A percentile compares a stretch with the other conserved stretches of the same genome.
phyloP scores from a whole-genome alignment of 495 filamentous ascomycete genomes.

The Hypoxylon lenormandii region DNA sequence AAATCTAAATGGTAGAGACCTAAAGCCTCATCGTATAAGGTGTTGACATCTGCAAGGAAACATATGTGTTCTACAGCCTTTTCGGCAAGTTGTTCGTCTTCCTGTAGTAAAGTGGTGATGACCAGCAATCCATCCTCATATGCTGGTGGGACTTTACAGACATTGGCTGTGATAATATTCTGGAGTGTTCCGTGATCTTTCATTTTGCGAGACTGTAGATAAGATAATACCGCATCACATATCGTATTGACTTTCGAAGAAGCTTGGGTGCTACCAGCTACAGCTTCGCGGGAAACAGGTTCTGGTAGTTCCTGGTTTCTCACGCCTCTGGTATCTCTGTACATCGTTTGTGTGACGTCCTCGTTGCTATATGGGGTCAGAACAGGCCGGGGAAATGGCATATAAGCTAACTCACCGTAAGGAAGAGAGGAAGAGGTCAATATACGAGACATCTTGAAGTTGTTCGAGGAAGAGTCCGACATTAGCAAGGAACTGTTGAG shows the following conservation, averaged over 20 bases:
- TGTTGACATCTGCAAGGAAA: slow-evolving; percentile 92
- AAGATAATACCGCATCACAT: slow-evolving; percentile 83
- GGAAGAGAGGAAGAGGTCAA: slow-evolving; percentile 92
- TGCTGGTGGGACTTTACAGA: slow-evolving; percentile 91
- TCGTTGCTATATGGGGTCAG: slow-evolving; percentile 73
- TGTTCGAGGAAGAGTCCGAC: slow-evolving; percentile 85
- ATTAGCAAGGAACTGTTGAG: slow-evolving; percentile 81
- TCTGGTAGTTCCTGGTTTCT: slow-evolving; percentile 44
- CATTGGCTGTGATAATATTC: slow-evolving; percentile 92
- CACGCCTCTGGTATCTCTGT: slow-evolving; percentile 77
- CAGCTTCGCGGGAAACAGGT: slow-evolving; percentile 9
- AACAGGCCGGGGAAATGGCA: neutral
- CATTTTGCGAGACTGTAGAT: slow-evolving; percentile 70
- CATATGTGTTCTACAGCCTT: slow-evolving; percentile 94
- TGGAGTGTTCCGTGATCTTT: slow-evolving; percentile 73
- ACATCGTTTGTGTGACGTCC: slow-evolving; percentile 93
- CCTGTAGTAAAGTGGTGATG: slow-evolving; percentile 76
- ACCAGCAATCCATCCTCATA: slow-evolving; percentile 85
- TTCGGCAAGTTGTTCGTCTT: slow-evolving; percentile 76
- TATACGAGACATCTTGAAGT: slow-evolving; percentile 82
- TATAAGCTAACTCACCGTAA: slow-evolving; percentile 71
- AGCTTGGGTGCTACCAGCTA: slow-evolving; percentile 27
- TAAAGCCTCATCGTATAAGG: slow-evolving; percentile 89
- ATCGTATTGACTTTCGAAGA: slow-evolving; percentile 83
- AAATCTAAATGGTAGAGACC: slow-evolving; percentile 92